Base-by-base conservation (phyloP, 169 alveolate genomes). In the Cryptosporidium parvum region DNA sequence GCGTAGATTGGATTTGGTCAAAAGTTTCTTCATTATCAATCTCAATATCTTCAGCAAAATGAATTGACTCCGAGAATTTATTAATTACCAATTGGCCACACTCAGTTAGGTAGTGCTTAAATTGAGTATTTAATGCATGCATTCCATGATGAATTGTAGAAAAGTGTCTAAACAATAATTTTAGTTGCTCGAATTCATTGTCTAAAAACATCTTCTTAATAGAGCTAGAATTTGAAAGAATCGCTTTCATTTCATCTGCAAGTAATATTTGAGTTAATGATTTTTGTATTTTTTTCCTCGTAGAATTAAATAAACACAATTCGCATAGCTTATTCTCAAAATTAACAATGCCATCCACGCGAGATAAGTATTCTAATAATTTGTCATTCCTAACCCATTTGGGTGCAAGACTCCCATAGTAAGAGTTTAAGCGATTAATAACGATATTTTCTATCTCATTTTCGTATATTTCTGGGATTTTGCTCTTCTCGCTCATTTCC, bases 361-460 rank as follows among this genome's bases (percentile, higher is more conserved):
- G 91, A 12, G 53, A 69, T 29, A 93, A 75, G 84, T 91, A 93
- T 56, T 86, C 93, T 18, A 92, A 65, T 75, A 93, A 91, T 18
- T 92, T 62, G 71, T 87, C 86, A 45, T 23, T 56, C 26, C 53
- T 71, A 6, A 85, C 70, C 93, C 94, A 93, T 37, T 73, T 85
- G 31, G 61, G 53, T 1, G 92, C 92, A 51, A 84, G 71, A 67
- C 87, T 80, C 33, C 69, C 75, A 53, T 91, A 93, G 75, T 75
- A 89, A 21, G 42, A 62, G 18, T 44, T 45, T 29, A 80, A 26
- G 33, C 9, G 33, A 9, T 8, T 37, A 5, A 80, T 21, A 16
- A 80, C 37, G 42, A 39, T 14, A 33, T 42, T 65, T 80, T 80
- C 89, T 29, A 80, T 80, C 10, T 80, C 80, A 21, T 80, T 80